Evolutionary conservation across 495 filamentous ascomycete species (phyloP).

Genomic region (Clavariopsis aquatica): DNA sequence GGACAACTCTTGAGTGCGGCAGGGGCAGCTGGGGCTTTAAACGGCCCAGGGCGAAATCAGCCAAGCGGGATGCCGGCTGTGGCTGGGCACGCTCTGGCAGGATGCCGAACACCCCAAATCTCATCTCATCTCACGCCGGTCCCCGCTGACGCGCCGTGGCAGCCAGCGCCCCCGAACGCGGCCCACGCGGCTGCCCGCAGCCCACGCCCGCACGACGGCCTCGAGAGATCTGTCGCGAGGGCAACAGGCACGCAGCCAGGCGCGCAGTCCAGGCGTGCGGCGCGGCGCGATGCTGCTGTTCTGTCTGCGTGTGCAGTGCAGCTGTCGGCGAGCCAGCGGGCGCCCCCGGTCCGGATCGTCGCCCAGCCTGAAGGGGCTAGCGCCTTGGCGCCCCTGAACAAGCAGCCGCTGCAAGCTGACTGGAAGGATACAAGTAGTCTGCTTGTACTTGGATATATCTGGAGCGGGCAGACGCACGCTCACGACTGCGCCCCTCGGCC

Average conservation of each 20-base stretch:
- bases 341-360: neutral
- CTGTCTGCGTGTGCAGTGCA: too few relatives aligned
- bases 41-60: neutral
- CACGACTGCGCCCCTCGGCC: neutral
- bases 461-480: neutral
- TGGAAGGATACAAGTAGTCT: too few relatives aligned
- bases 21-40: neutral
- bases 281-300: too few relatives aligned
- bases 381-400: neutral
- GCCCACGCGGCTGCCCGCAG: neutral
- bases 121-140: neutral
- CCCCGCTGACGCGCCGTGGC: neutral
- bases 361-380: too few relatives aligned
- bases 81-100: neutral
- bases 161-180: neutral
- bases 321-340: too few relatives aligned
- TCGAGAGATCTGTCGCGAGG: too few relatives aligned
- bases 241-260: too few relatives aligned
- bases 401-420: too few relatives aligned
- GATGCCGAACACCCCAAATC: neutral
- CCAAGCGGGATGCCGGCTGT: neutral
- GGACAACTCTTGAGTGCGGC: too few relatives aligned
- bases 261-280: neutral
- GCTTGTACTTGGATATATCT: conserved; percentile 1
- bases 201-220: neutral